Evolutionary conservation across 257 asterid genomes (phyloP).

Genomic region (Solanum ossicruentum): DNA sequence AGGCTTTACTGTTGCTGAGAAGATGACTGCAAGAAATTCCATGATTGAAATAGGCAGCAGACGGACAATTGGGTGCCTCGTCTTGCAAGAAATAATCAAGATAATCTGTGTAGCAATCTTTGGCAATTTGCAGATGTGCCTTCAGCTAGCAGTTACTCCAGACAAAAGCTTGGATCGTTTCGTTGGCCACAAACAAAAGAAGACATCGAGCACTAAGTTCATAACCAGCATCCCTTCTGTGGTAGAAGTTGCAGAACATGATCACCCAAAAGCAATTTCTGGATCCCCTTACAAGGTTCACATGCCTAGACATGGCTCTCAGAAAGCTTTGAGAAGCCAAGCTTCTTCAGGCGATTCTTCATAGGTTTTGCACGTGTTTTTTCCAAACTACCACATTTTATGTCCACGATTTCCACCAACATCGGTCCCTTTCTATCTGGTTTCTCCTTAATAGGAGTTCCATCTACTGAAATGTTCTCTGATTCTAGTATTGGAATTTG

Average conservation of each 20-base stretch:
- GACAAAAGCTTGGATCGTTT: constrained; percentile 14
- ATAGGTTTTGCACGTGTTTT: constrained; percentile 46
- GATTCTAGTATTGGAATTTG: constrained; percentile 53
- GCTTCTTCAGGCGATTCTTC: constrained; percentile 50
- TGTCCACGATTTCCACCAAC: constrained; percentile 62
- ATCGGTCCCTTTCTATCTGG: constrained; percentile 27
- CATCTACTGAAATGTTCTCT: constrained; percentile 35
- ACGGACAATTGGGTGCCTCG: constrained; percentile 10
- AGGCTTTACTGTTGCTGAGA: constrained; percentile 6
- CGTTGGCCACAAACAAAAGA: constrained; percentile 20
- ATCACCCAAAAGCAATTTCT: constrained; percentile 3
- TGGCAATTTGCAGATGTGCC: constrained; percentile 9
- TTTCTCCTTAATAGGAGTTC: constrained; percentile 46
- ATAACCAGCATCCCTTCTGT: constrained; percentile 32
- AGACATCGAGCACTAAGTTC: constrained; percentile 27
- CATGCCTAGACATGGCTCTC: constrained; percentile 20
- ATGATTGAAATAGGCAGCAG: constrained; percentile 21
- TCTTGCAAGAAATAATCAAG: neutral
- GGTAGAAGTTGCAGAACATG: constrained; percentile 42
- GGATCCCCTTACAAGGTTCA: constrained; percentile 21
- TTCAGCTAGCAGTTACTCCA: constrained; percentile 6
- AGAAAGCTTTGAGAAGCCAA: constrained; percentile 56
- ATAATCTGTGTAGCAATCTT: neutral
- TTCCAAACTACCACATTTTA: constrained; percentile 55
- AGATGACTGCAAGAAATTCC: constrained; percentile 13